A percentile compares a stretch with the other conserved stretches of the same genome.
phyloP scores from a whole-genome alignment of 805 yeast genomes.

The Millerozyma miso region DNA sequence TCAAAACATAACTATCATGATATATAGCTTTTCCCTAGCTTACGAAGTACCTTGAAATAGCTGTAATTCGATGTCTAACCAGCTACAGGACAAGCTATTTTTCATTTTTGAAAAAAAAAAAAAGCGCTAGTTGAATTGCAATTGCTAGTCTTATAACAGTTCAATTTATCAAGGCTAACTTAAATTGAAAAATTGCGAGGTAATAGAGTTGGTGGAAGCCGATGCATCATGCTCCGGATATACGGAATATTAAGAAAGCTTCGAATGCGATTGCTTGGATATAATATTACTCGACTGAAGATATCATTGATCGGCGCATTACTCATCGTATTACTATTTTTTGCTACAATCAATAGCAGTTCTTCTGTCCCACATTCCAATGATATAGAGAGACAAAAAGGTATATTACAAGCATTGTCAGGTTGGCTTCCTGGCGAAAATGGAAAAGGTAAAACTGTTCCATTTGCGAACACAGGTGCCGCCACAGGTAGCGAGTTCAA shows the following conservation, averaged over 20 bases:
- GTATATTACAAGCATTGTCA: background rate
- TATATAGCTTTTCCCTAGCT: no score
- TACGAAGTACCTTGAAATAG: no score
- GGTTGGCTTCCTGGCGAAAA: background rate
- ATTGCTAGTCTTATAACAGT: no score
- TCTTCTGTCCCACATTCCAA: background rate
- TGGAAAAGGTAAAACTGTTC: slow-evolving; percentile 6
- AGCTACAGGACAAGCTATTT: no score
- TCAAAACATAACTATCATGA: no score
- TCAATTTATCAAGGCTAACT: no score
- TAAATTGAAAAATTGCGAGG: no score
- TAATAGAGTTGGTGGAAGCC: background rate
- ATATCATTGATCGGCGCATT: background rate
- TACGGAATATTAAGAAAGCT: background rate
- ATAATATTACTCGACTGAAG: background rate
- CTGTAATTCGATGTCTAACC: no score
- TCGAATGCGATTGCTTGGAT: background rate
- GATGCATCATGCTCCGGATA: background rate
- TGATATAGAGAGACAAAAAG: background rate
- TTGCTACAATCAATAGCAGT: background rate
- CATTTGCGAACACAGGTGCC: slow-evolving; percentile 11
- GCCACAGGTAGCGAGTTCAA: slow-evolving; percentile 6
- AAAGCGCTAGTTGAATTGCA: no score
- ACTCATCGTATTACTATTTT: no score
- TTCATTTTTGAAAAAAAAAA: no score